A percentile compares a stretch with the other conserved stretches of the same genome.
These are phyloP conservation scores for Pythium scleroteichum DNA, from an alignment of 352 stramenopile genomes.

Conservation along the genomic window DNA sequence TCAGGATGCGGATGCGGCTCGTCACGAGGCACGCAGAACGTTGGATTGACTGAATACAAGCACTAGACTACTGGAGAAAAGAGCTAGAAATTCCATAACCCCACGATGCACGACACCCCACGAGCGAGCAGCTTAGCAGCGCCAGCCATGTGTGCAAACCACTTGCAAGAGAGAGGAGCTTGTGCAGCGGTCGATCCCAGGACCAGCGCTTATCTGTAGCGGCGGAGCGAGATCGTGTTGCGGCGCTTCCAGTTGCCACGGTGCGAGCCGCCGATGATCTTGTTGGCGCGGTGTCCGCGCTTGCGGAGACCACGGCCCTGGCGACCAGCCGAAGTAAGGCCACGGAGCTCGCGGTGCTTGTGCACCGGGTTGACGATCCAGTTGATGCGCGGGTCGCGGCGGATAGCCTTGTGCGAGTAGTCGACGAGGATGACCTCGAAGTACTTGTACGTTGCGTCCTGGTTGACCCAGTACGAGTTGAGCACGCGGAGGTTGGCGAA, in stretches of 20 bases:
- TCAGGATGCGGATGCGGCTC: slow-evolving; percentile 12
- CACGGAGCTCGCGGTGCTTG: slow-evolving; percentile 99
- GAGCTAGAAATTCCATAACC: background rate
- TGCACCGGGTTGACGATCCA: slow-evolving; percentile 99
- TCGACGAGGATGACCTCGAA: slow-evolving; percentile 99
- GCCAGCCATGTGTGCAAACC: slow-evolving; percentile 26
- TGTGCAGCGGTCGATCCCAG: background rate
- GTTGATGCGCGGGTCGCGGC: slow-evolving; percentile 99
- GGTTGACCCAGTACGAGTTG: slow-evolving; percentile 99
- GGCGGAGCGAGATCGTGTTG: slow-evolving; percentile 98
- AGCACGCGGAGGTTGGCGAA: slow-evolving; percentile 98
- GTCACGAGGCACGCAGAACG: slow-evolving; percentile 12
- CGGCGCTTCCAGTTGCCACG: slow-evolving; percentile 98
- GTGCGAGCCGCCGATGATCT: slow-evolving; percentile 97
- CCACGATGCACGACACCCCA: background rate
- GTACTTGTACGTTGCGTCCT: slow-evolving; percentile 99
- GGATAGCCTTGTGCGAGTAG: slow-evolving; percentile 97
- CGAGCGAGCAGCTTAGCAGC: slow-evolving; percentile 16
- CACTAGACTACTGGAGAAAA: slow-evolving; percentile 13
- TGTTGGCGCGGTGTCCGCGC: slow-evolving; percentile 98
- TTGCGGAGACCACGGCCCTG: slow-evolving; percentile 97
- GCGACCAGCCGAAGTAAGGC: slow-evolving; percentile 97
- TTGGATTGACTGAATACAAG: slow-evolving; percentile 1
- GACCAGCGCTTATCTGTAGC: slow-evolving; percentile 92
- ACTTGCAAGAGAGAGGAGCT: slow-evolving; percentile 10